Conservation (phyloP, 225 moss, liverwort and hornwort genomes). For the Antitrichia curtipendula region DNA sequence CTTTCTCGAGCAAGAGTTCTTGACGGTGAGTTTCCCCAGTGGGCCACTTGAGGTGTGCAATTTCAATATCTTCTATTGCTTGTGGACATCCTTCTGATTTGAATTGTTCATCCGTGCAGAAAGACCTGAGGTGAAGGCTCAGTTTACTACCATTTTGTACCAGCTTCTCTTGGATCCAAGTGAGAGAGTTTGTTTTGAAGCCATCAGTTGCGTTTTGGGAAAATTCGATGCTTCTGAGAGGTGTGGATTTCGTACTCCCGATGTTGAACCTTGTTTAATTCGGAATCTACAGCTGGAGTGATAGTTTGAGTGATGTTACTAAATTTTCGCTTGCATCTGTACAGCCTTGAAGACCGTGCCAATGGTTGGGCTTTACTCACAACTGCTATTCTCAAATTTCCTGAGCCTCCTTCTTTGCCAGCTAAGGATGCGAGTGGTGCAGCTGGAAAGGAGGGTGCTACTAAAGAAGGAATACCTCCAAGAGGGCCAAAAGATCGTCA, state of each 20-base stretch:
- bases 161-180: slow-evolving; percentile 95
- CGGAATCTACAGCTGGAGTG: neutral
- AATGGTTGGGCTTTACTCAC: slow-evolving; percentile 79
- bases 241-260: slow-evolving; percentile 6
- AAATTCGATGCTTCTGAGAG: slow-evolving; percentile 93
- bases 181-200: slow-evolving; percentile 98
- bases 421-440: slow-evolving; percentile 57
- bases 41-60: neutral
- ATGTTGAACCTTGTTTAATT: neutral
- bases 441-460: slow-evolving; percentile 42
- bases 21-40: slow-evolving; percentile 45
- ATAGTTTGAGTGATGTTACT: neutral
- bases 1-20: slow-evolving; percentile 85
- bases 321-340: neutral
- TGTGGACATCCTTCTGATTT: neutral
- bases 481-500: slow-evolving; percentile 92
- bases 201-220: slow-evolving; percentile 88
- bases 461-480: slow-evolving; percentile 91
- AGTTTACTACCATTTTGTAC: slow-evolving; percentile 92
- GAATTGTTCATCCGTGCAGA: slow-evolving; percentile 35
- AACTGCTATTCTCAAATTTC: slow-evolving; percentile 95
- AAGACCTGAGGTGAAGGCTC: slow-evolving; percentile 87
- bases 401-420: slow-evolving; percentile 83
- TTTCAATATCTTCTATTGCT: neutral
- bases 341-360: slow-evolving; percentile 85